Percentiles rank a stretch among this genome's conserved stretches.
phyloP scores from a whole-genome alignment of 2,329 filamentous ascomycete genomes.

The Fusarium scirpi region DNA sequence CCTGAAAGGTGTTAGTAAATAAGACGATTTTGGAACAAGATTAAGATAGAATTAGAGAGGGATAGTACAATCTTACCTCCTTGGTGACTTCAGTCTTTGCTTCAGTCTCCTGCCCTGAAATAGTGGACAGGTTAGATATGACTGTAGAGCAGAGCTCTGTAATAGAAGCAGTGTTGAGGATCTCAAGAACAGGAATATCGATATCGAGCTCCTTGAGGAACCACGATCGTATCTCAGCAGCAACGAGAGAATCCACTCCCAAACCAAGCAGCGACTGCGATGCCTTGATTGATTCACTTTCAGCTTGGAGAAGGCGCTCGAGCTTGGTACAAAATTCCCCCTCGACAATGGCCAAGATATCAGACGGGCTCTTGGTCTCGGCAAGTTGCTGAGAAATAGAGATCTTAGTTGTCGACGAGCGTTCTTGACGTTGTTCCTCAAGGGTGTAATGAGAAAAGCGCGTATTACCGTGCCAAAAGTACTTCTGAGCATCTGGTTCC shows the following conservation, averaged over 20 bases:
- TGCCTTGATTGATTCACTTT: background rate
- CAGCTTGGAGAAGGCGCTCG: conserved; percentile 1
- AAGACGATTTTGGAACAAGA: no score
- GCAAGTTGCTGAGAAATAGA: conserved; percentile 1
- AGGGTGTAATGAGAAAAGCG: background rate
- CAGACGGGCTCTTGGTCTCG: background rate
- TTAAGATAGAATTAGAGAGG: no score
- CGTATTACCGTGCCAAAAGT: conserved; percentile 13
- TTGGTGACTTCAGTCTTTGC: conserved; percentile 4
- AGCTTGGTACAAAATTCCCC: conserved; percentile 11
- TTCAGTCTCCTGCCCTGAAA: no score
- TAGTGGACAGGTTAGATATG: no score
- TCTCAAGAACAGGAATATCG: conserved; percentile 61
- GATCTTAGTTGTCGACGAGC: background rate
- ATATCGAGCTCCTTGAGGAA: conserved; percentile 58
- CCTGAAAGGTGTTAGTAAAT: no score
- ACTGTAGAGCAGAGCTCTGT: conserved; percentile 14
- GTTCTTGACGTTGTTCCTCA: conserved; percentile 1
- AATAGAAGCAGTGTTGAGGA: conserved; percentile 32
- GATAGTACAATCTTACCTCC: no score
- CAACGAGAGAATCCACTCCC: conserved; percentile 50
- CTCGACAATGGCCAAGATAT: background rate
- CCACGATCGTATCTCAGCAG: conserved; percentile 60
- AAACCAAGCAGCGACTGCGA: conserved; percentile 31
- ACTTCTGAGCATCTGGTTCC: background rate